Evolutionary conservation across 164 flowering plant genomes (phyloP), one percentile per base, ranked within the genome.

Genomic region (Tetracentron sinense): DNA sequence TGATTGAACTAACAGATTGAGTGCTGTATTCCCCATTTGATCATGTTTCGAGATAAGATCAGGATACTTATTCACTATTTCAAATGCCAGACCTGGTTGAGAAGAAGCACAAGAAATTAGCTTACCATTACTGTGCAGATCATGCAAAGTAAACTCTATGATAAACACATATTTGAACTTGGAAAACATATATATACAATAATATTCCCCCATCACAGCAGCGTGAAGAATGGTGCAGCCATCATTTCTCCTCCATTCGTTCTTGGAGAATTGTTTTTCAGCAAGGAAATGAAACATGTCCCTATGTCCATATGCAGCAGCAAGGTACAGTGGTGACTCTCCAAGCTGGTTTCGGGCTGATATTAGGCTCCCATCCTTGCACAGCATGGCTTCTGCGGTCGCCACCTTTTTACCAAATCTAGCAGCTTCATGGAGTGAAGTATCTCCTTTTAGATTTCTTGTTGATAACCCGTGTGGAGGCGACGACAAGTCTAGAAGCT

Each of bases 381-480:
- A 3, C 3, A 52, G 17, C 55, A 52, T 52, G 28, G 17, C 17
- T 22, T 23, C 11, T 3, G 55, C 55, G 15, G 25, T 52, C 17
- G 23, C 55, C 29, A 21, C 29, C n/a, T n/a, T n/a, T 23, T 10
- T 8, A 52, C 30, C 30, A 23, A 25, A 2, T 30, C 28, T 23
- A 22, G 29, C 55, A 0, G 55, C 55, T 52, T 52, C 55, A 52
- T 49, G 53, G 11, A 49, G 53, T 49, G 53, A 29, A 20, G 29
- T 25, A 19, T 25, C 14, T 8, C 30, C 17, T 52, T 52, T 22
- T 3, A 3, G 3, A 11, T 52, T 52, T 25, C 1, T 7, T 3
- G 12, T 17, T 4, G 3, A 1, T 23, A 23, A 17, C 17, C 29
- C 55, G 25, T 52, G 3, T 0, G 2, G 3, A 15, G 23, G 23